Evolutionary conservation across 2,329 filamentous ascomycete species (phyloP).

Genomic region (Cryoendolithus antarcticus): DNA sequence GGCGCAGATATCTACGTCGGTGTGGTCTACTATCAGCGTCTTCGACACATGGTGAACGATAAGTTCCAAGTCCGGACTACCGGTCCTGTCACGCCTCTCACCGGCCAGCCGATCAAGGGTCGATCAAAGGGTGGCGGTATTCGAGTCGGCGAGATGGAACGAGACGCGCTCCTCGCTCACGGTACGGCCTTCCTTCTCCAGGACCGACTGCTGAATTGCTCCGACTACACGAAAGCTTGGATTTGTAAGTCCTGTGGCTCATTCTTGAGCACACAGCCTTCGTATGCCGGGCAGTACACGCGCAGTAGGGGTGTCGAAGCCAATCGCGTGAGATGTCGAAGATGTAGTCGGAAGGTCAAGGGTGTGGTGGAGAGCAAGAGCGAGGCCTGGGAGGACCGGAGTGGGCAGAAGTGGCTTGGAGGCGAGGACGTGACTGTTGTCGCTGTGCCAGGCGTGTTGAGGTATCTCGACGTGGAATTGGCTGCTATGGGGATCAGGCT

Average conservation of each 20-base stretch:
- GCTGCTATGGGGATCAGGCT: slow-evolving; percentile 93
- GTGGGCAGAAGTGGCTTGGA: slow-evolving; percentile 71
- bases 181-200: slow-evolving; percentile 90
- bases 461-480: slow-evolving; percentile 87
- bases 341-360: slow-evolving; percentile 22
- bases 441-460: slow-evolving; percentile 82
- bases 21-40: slow-evolving; percentile 93
- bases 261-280: slow-evolving; percentile 78
- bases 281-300: slow-evolving; percentile 38
- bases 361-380: slow-evolving; percentile 30
- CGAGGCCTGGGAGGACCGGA: slow-evolving; percentile 75
- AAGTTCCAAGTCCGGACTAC: slow-evolving; percentile 98
- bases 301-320: slow-evolving; percentile 14
- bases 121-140: slow-evolving; percentile 95
- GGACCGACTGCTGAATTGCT: slow-evolving; percentile 93
- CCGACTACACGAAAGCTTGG: slow-evolving; percentile 81
- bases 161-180: slow-evolving; percentile 87
- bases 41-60: slow-evolving; percentile 99
- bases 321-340: slow-evolving; percentile 22
- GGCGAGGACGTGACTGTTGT: slow-evolving; percentile 86
- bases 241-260: slow-evolving; percentile 81
- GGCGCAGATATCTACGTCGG: slow-evolving; percentile 93
- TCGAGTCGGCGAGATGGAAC: slow-evolving; percentile 98
- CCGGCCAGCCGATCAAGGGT: slow-evolving; percentile 94
- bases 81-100: slow-evolving; percentile 77